These are phyloP conservation scores for Harrya chromipes DNA, from an alignment of 768 basidiomycete species.

Conservation along the genomic window DNA sequence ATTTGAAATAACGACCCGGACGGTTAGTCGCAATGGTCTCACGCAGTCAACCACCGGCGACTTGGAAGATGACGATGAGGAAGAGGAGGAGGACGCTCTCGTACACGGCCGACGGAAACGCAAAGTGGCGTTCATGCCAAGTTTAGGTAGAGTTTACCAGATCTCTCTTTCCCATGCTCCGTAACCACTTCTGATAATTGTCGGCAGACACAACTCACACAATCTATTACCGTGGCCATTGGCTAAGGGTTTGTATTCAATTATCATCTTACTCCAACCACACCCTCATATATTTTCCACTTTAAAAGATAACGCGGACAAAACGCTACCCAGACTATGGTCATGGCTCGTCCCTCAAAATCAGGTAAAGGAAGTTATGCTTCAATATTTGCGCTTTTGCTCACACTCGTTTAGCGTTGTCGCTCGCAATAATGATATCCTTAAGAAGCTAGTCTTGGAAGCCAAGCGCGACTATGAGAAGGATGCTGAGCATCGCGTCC, in stretches of 20 bases:
- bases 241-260: constrained; percentile 62
- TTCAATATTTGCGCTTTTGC: constrained; percentile 15
- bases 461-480: constrained; percentile 89
- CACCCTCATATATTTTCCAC: constrained; percentile 19
- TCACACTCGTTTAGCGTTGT: constrained; percentile 56
- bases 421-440: constrained; percentile 82
- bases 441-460: constrained; percentile 83
- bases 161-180: constrained; percentile 10
- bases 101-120: constrained; percentile 72
- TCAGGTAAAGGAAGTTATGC: constrained; percentile 50
- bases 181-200: constrained; percentile 14
- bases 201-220: constrained; percentile 78
- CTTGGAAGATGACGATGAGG: constrained; percentile 74
- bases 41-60: constrained; percentile 71
- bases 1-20: constrained; percentile 85
- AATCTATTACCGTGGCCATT: constrained; percentile 87
- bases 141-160: constrained; percentile 53
- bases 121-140: constrained; percentile 84
- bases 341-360: constrained; percentile 71
- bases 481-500: constrained; percentile 86
- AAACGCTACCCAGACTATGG: constrained; percentile 75
- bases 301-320: constrained; percentile 68
- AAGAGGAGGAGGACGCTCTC: constrained; percentile 52
- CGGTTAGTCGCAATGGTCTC: constrained; percentile 60
- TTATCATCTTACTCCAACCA: not conserved